These are phyloP conservation scores for Colletotrichum cereale DNA, from an alignment of 2,329 filamentous ascomycete genomes.

Conservation along the genomic window DNA sequence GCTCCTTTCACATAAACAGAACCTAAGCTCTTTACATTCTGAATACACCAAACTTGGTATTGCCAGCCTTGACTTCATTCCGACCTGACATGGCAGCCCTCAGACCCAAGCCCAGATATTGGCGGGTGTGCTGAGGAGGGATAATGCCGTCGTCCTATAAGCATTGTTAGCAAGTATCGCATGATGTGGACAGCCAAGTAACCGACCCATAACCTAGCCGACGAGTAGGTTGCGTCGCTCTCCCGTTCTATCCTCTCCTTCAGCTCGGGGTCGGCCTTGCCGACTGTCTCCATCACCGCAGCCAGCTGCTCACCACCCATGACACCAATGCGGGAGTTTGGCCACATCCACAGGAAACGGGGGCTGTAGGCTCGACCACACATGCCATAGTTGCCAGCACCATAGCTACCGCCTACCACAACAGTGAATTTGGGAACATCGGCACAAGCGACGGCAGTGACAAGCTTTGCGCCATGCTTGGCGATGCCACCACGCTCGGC, in stretches of 20 bases:
- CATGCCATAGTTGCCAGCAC: constrained; percentile 98
- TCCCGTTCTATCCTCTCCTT: constrained; percentile 89
- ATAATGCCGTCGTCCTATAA: constrained; percentile 81
- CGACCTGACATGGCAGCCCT: constrained; percentile 78
- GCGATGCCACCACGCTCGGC: constrained; percentile 96
- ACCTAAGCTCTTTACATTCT: constrained; percentile 71
- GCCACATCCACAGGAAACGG: constrained; percentile 95
- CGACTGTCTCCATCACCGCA: constrained; percentile 94
- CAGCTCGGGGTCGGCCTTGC: constrained; percentile 83
- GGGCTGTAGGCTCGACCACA: constrained; percentile 95
- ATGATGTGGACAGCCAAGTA: constrained; percentile 20
- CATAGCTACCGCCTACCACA: constrained; percentile 92
- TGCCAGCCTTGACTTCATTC: constrained; percentile 70
- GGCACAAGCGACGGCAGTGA: constrained; percentile 93
- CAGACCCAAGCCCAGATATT: constrained; percentile 79
- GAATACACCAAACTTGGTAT: constrained; percentile 83
- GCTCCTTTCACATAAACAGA: background rate
- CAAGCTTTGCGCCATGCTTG: constrained; percentile 97
- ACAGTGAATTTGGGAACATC: constrained; percentile 98
- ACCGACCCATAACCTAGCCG: constrained; percentile 86
- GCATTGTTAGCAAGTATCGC: constrained; percentile 29
- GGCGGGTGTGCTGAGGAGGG: constrained; percentile 79
- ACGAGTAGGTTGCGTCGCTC: constrained; percentile 89
- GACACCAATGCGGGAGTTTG: constrained; percentile 93
- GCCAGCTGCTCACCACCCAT: constrained; percentile 96